Conservation (phyloP, 805 yeast genomes). For the Teunomyces stri region DNA sequence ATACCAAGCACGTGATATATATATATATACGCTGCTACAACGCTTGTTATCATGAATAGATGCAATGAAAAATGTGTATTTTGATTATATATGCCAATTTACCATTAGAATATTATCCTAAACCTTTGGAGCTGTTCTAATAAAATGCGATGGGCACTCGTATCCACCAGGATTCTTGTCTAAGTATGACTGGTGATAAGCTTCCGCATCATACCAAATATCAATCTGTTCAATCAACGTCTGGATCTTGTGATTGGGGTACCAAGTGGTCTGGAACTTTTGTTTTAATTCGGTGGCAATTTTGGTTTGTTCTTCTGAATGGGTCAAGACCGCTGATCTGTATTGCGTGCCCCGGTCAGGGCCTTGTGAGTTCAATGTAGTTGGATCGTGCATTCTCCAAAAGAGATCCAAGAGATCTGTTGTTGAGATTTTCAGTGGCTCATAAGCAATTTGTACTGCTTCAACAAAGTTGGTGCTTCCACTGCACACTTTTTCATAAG, state of each 20-base stretch:
- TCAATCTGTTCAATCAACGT: slow-evolving; percentile 68
- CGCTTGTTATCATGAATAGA: too few relatives aligned
- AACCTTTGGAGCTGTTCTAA: slow-evolving; percentile 60
- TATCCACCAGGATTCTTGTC: slow-evolving; percentile 81
- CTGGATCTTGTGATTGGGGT: slow-evolving; percentile 62
- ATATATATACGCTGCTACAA: too few relatives aligned
- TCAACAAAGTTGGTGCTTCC: slow-evolving; percentile 81
- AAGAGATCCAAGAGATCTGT: slow-evolving; percentile 75
- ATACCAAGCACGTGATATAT: too few relatives aligned
- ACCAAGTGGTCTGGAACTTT: slow-evolving; percentile 70
- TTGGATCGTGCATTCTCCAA: slow-evolving; percentile 93
- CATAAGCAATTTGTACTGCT: slow-evolving; percentile 77
- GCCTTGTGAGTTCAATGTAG: slow-evolving; percentile 79
- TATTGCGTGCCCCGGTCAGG: slow-evolving; percentile 89
- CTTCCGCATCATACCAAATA: slow-evolving; percentile 91
- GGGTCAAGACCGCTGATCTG: slow-evolving; percentile 76
- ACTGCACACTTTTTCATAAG: slow-evolving; percentile 69
- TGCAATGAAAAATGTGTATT: background rate
- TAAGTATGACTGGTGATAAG: slow-evolving; percentile 84
- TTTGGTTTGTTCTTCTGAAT: slow-evolving; percentile 47
- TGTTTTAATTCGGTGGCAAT: slow-evolving; percentile 47
- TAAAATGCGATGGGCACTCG: slow-evolving; percentile 84
- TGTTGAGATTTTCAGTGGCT: slow-evolving; percentile 60
- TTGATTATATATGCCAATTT: background rate
- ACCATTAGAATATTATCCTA: slow-evolving; percentile 6